phyloP scores from a whole-genome alignment of 2,329 filamentous ascomycete genomes.

The Colletotrichum orchidophilum region DNA sequence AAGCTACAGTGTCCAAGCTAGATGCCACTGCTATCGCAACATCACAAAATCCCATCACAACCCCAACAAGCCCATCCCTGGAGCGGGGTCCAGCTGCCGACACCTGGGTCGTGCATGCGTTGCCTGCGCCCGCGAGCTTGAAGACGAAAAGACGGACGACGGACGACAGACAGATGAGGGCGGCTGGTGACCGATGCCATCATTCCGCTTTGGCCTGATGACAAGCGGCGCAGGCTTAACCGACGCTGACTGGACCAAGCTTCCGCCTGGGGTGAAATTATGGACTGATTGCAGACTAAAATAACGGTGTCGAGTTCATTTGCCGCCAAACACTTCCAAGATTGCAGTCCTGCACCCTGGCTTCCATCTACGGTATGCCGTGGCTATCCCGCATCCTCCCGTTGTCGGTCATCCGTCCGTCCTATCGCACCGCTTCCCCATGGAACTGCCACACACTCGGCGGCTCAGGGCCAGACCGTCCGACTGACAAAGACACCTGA shows the following conservation, averaged over 20 bases:
- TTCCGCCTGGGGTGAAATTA: background rate
- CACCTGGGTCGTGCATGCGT: slow-evolving; percentile 23
- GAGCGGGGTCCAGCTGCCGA: slow-evolving; percentile 27
- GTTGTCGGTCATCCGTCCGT: slow-evolving; percentile 27
- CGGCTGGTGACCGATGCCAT: slow-evolving; percentile 28
- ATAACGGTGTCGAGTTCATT: slow-evolving; percentile 16
- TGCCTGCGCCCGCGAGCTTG: slow-evolving; percentile 18
- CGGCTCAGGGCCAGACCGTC: slow-evolving; percentile 14
- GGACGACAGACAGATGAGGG: slow-evolving; percentile 4
- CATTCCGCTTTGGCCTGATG: slow-evolving; percentile 32
- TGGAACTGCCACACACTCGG: slow-evolving; percentile 22
- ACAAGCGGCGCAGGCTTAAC: slow-evolving; percentile 17
- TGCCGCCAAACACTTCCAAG: background rate
- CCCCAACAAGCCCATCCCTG: slow-evolving; percentile 5
- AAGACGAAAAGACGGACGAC: background rate
- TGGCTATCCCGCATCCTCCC: slow-evolving; percentile 14
- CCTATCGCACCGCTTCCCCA: slow-evolving; percentile 17
- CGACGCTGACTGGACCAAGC: slow-evolving; percentile 15
- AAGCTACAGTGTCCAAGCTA: slow-evolving; percentile 15
- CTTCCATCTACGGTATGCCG: slow-evolving; percentile 10
- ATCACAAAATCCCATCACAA: slow-evolving; percentile 16
- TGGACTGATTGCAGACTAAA: slow-evolving; percentile 18
- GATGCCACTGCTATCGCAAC: background rate
- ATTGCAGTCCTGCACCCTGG: slow-evolving; percentile 2
- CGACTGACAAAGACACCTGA: slow-evolving; percentile 34